Evolutionary conservation across 2,329 filamentous ascomycete species (phyloP), one percentile per base, ranked within the genome.

Genomic region (Neonectria coccinea): DNA sequence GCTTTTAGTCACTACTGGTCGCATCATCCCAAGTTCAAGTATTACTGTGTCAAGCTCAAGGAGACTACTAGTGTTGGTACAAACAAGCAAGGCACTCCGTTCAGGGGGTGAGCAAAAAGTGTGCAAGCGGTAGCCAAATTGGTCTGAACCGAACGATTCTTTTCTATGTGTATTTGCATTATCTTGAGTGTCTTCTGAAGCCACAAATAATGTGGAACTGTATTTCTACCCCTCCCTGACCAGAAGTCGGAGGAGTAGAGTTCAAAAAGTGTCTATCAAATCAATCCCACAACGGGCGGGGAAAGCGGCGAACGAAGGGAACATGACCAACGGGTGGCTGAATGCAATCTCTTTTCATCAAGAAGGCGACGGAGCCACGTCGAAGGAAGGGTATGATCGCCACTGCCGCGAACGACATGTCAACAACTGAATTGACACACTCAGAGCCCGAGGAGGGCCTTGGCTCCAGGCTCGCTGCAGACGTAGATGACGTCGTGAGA

Each of bases 401-500:
- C 29, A 4, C 36, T 36, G 54, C 14, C 33, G 16, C 12, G 18
- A 45, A 18, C 11, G 41, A 33, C 48, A 51, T 27, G 20, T 25
- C 20, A 33, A 54, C 14, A n/a, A 10, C 16, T 29, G 4, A 41
- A 42, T 29, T 29, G 25, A 20, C 22, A 27, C 33, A 25, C 64
- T 72, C 58, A 74, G 51, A 74, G 59, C 29, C 61, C 64, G 2
- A 97, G 79, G 55, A 97, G 83, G 16, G 92, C 93, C 70, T 85
- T 86, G 29, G 94, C 96, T 51, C 93, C 95, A 20, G 92, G 87
- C 87, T 99, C 96, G 80, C 94, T 97, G 79, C 91, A 97, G 72
- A 98, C 91, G 77, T 98, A 98, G 70, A 98, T 90, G 68, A 97
- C 91, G 74, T 97, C 92, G 79, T 99, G 96, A 73, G 89, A 86